Evolutionary conservation across 1,284 basidiomycete genomes (phyloP).

Genomic region (Puccinia triticina): DNA sequence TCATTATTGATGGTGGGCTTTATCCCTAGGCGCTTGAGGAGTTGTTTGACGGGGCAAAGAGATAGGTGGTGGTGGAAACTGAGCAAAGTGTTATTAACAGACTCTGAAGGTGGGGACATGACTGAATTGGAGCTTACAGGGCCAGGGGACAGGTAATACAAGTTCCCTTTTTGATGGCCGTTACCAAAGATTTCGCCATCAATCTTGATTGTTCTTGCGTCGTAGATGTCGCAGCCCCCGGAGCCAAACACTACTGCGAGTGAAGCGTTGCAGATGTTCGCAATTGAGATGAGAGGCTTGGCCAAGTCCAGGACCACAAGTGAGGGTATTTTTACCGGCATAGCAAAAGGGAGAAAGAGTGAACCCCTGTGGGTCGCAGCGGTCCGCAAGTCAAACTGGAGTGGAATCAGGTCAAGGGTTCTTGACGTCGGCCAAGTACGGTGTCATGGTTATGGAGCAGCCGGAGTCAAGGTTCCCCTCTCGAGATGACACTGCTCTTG

Average conservation of each 20-base stretch:
- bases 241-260: neutral
- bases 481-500: no score
- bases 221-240: neutral
- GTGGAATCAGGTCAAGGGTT: no score
- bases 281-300: neutral
- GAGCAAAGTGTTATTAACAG: no score
- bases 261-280: neutral
- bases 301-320: neutral
- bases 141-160: neutral
- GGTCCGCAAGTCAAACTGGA: neutral
- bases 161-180: no score
- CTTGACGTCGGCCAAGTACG: neutral
- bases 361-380: neutral
- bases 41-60: no score
- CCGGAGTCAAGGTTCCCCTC: neutral
- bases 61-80: no score
- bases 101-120: no score
- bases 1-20: neutral
- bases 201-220: no score
- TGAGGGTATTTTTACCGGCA: no score
- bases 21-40: neutral
- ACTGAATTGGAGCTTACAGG: neutral
- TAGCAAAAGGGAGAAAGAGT: neutral
- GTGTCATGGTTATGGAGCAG: slow-evolving; percentile 17
- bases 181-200: neutral